These are phyloP conservation scores for Leptographium flavum DNA, from an alignment of 2,329 filamentous ascomycete species.

Conservation along the genomic window DNA sequence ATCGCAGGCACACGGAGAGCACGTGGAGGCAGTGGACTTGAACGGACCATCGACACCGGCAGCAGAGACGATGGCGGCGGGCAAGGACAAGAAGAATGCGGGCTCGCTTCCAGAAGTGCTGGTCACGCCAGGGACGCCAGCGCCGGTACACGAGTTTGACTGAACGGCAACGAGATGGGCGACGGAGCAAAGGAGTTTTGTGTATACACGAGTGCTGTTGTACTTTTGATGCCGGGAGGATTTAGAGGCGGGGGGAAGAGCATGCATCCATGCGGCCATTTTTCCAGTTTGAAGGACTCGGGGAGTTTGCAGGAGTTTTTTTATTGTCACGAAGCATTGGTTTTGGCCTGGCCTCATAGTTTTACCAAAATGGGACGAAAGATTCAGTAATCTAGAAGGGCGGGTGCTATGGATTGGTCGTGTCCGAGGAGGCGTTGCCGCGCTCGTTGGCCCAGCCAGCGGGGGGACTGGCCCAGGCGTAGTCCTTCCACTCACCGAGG, in stretches of 20 bases:
- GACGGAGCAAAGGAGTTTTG: too few species aligned
- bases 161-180: not conserved
- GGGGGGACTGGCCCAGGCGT: conserved; percentile 26
- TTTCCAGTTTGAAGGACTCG: not conserved
- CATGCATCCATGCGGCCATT: not conserved
- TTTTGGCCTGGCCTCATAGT: not conserved
- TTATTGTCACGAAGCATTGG: conserved; percentile 1
- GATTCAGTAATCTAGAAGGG: not conserved
- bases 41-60: not conserved
- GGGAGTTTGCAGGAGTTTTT: not conserved
- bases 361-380: not conserved
- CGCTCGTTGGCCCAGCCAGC: conserved; percentile 11
- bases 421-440: not conserved
- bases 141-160: conserved; percentile 10
- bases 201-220: not conserved
- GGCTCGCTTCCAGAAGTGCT: conserved; percentile 25
- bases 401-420: not conserved
- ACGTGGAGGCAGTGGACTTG: conserved; percentile 15
- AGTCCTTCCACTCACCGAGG: conserved; percentile 49
- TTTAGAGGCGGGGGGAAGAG: not conserved
- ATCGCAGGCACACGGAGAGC: conserved; percentile 17
- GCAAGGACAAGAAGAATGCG: not conserved
- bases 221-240: not conserved
- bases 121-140: conserved; percentile 36
- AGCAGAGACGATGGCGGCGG: not conserved